Evolutionary conservation across 2,329 filamentous ascomycete species (phyloP).

Genomic region (Arthrobotrys musiformis): DNA sequence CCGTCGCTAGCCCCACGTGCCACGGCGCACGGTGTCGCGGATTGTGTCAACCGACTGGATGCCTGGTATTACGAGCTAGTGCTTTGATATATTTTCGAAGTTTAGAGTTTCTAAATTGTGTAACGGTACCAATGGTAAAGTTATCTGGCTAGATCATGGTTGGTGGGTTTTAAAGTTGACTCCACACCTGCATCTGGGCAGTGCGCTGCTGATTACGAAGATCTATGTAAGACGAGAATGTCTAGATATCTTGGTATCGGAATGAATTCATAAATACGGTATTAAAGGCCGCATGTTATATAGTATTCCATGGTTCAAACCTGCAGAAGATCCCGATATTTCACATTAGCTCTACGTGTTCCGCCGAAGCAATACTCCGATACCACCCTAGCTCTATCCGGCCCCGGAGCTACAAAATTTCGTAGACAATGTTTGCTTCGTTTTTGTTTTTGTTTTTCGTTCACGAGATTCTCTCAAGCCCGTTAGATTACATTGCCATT

Average conservation of each 20-base stretch:
- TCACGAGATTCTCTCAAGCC: not conserved
- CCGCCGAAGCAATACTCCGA: not conserved
- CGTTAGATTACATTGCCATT: not conserved
- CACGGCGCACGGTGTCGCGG: constrained; percentile 6
- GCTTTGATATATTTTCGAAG: not conserved
- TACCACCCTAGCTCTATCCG: not conserved
- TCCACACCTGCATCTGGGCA: not conserved
- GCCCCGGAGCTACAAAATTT: not conserved
- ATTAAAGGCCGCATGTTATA: constrained; percentile 5
- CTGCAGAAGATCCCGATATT: not conserved
- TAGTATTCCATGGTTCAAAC: not conserved
- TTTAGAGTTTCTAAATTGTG: not conserved
- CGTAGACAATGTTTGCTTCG: not conserved
- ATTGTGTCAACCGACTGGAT: not conserved
- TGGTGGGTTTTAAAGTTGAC: not conserved
- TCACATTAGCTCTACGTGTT: not conserved
- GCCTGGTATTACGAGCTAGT: not conserved
- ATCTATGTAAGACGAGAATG: constrained; percentile 1
- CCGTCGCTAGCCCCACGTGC: constrained; percentile 18
- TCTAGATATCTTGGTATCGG: constrained; percentile 6
- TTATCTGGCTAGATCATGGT: not conserved
- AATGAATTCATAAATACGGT: not conserved
- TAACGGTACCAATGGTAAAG: not conserved
- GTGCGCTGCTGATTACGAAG: not conserved
- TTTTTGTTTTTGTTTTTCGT: not conserved